These are phyloP conservation scores for Hortaea werneckii DNA, from an alignment of 2,329 filamentous ascomycete species.

Conservation along the genomic window DNA sequence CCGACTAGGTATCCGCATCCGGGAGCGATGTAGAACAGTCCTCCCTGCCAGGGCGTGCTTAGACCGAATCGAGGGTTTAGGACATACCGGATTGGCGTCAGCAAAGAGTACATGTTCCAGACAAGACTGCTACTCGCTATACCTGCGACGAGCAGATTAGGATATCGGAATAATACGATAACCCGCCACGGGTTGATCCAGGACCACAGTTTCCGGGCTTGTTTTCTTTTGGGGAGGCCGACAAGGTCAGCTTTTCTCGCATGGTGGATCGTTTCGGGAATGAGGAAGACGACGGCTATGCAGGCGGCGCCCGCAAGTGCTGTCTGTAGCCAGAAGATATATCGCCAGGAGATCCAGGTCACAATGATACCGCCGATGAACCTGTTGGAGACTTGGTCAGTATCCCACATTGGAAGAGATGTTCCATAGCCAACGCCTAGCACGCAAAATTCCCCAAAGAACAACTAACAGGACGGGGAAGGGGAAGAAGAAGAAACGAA, in stretches of 20 bases:
- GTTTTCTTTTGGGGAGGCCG: conserved; percentile 41
- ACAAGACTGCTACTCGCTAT: conserved; percentile 54
- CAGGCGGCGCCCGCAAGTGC: conserved; percentile 53
- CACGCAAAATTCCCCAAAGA: too few relatives aligned
- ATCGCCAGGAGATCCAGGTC: conserved; percentile 61
- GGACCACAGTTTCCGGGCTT: conserved; percentile 45
- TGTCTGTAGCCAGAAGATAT: conserved; percentile 69
- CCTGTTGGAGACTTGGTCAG: not conserved
- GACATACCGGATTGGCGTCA: conserved; percentile 52
- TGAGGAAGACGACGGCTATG: conserved; percentile 52
- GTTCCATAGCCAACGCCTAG: too few relatives aligned
- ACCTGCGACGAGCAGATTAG: conserved; percentile 55
- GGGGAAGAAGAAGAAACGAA: not conserved
- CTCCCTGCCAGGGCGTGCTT: conserved; percentile 54
- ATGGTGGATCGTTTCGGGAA: conserved; percentile 64
- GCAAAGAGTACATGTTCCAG: conserved; percentile 56
- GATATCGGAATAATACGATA: conserved; percentile 54
- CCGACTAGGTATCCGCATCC: conserved; percentile 60
- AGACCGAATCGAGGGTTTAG: conserved; percentile 65
- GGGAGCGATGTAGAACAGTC: conserved; percentile 65
- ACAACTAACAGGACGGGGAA: not conserved
- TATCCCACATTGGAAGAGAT: not conserved
- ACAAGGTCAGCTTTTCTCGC: conserved; percentile 52
- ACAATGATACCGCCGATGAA: conserved; percentile 69
- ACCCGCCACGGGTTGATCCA: conserved; percentile 60